Conservation (phyloP, 1,139 yeast species). For the Geotrichum cucujoidarum region DNA sequence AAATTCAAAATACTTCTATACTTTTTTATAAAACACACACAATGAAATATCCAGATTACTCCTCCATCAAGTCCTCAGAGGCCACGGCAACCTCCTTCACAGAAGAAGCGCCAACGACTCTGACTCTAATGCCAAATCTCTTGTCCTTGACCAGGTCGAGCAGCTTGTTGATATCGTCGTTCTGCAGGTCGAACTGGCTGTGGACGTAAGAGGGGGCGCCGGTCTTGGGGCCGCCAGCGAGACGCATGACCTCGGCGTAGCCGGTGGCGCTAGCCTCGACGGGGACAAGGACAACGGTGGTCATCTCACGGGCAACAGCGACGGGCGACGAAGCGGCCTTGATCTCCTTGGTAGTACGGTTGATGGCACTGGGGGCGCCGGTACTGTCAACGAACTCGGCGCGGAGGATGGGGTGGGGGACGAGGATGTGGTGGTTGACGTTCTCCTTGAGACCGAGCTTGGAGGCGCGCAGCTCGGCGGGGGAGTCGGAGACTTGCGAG, state of each 20-base stretch:
- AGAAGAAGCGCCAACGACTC: conserved; percentile 31
- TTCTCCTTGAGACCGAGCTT: conserved; percentile 81
- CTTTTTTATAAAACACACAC: neutral
- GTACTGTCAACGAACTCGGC: conserved; percentile 47
- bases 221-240: conserved; percentile 70
- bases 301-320: conserved; percentile 70
- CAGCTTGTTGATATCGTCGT: conserved; percentile 29
- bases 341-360: conserved; percentile 29
- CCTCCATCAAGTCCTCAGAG: conserved; percentile 11
- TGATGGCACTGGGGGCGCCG: conserved; percentile 30
- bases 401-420: conserved; percentile 65
- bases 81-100: conserved; percentile 14
- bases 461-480: conserved; percentile 39
- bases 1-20: neutral
- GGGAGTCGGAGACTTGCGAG: conserved; percentile 31
- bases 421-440: conserved; percentile 72
- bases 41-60: conserved; percentile 2
- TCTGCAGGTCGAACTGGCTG: conserved; percentile 46
- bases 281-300: conserved; percentile 61
- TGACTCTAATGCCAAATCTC: conserved; percentile 30
- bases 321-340: conserved; percentile 48
- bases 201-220: conserved; percentile 82
- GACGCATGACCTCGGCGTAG: conserved; percentile 60
- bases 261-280: conserved; percentile 41
- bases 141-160: conserved; percentile 26